phyloP scores from a whole-genome alignment of 805 yeast species.

The Kluyveromyces siamensis region DNA sequence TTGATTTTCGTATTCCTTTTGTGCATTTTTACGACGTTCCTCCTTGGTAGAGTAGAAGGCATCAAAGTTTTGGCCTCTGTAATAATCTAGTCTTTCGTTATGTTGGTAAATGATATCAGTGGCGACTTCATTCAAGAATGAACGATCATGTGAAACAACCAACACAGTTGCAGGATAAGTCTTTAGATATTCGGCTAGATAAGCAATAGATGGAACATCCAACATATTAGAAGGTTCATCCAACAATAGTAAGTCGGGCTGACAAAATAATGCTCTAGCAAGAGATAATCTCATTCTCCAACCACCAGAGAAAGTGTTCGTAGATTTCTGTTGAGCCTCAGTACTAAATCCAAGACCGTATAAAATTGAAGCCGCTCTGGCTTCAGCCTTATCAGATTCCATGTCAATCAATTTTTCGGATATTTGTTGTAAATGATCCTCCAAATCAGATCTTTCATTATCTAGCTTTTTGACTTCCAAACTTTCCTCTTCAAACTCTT shows the following conservation, averaged over 20 bases:
- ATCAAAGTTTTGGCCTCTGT: conserved; percentile 90
- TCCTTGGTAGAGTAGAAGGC: conserved; percentile 87
- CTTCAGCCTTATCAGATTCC: conserved; percentile 97
- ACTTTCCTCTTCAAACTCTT: conserved; percentile 68
- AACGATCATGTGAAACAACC: conserved; percentile 96
- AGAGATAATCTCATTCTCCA: conserved; percentile 99
- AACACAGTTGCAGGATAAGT: conserved; percentile 86
- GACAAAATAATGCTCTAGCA: conserved; percentile 95
- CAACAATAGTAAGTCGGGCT: conserved; percentile 83
- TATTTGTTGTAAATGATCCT: conserved; percentile 65
- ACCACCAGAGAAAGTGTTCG: conserved; percentile 97
- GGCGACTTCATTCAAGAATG: conserved; percentile 94
- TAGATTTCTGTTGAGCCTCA: conserved; percentile 73
- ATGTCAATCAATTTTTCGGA: conserved; percentile 79
- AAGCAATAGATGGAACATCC: conserved; percentile 98
- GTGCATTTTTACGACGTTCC: conserved; percentile 88
- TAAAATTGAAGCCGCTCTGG: conserved; percentile 89
- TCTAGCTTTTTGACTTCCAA: conserved; percentile 72
- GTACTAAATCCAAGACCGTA: conserved; percentile 89
- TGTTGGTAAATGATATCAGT: conserved; percentile 98
- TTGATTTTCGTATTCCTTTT: conserved; percentile 94
- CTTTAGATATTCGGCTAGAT: conserved; percentile 80
- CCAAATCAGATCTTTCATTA: conserved; percentile 83
- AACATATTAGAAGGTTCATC: conserved; percentile 99
- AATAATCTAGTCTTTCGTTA: conserved; percentile 92